Percentiles rank a stretch among this genome's conserved stretches.
phyloP scores from a whole-genome alignment of 371 early-diverging fungal genomes.

The Coemansia sp. region DNA sequence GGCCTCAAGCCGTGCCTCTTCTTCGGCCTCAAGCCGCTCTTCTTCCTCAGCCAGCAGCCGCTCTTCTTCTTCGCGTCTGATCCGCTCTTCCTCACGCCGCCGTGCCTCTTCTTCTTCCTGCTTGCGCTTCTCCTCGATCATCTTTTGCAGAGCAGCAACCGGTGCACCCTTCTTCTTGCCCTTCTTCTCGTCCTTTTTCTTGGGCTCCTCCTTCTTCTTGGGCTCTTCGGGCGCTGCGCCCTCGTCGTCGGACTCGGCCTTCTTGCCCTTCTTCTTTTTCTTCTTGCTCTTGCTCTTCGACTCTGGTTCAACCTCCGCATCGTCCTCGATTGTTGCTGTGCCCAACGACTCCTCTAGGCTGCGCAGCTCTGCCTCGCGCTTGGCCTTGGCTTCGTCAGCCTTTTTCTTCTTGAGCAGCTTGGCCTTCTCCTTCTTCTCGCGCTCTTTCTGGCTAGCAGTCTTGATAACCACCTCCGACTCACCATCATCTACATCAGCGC shows the following conservation, averaged over 20 bases:
- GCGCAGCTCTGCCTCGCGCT: slow-evolving; percentile 45
- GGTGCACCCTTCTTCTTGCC: slow-evolving; percentile 51
- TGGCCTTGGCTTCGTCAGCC: slow-evolving; percentile 57
- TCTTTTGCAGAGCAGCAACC: slow-evolving; percentile 67
- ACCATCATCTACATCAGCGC: slow-evolving; percentile 5
- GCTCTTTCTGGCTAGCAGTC: slow-evolving; percentile 63
- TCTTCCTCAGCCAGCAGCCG: slow-evolving; percentile 57
- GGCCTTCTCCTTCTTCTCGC: slow-evolving; percentile 82
- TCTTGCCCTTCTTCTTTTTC: slow-evolving; percentile 43
- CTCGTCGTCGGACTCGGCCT: slow-evolving; percentile 21
- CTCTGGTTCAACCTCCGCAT: slow-evolving; percentile 16
- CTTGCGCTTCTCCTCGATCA: slow-evolving; percentile 63
- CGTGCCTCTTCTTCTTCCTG: slow-evolving; percentile 59
- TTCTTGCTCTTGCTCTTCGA: slow-evolving; percentile 56
- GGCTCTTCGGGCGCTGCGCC: background rate
- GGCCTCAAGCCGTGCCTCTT: slow-evolving; percentile 70
- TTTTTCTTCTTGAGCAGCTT: slow-evolving; percentile 69
- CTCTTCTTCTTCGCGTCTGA: slow-evolving; percentile 59
- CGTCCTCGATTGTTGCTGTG: slow-evolving; percentile 22
- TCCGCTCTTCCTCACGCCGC: slow-evolving; percentile 60
- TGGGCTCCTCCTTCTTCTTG: slow-evolving; percentile 39
- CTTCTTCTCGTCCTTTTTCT: slow-evolving; percentile 54
- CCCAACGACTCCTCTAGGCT: slow-evolving; percentile 49
- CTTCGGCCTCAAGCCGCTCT: slow-evolving; percentile 66
- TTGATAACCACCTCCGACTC: slow-evolving; percentile 55